A percentile compares a stretch with the other conserved stretches of the same genome.
Evolutionary conservation across 2,329 filamentous ascomycete species (phyloP).

Genomic region (Monosporascus sp.): DNA sequence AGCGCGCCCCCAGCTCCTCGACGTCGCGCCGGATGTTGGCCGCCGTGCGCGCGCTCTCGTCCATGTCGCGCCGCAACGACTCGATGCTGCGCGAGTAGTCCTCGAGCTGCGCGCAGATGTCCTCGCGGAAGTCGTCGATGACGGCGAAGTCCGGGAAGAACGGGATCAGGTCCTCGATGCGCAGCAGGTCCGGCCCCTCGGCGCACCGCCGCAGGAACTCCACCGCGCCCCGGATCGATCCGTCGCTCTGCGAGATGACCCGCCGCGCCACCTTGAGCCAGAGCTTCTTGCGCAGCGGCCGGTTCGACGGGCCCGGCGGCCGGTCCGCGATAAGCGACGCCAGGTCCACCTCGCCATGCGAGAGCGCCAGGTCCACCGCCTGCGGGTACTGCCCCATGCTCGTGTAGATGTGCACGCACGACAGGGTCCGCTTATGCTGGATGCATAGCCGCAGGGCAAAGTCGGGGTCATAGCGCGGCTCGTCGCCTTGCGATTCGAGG

Average conservation of each 20-base stretch:
- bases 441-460: conserved; percentile 96
- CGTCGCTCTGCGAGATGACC: conserved; percentile 79
- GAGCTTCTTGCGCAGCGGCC: conserved; percentile 80
- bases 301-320: conserved; percentile 60
- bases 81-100: conserved; percentile 93
- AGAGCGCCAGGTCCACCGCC: conserved; percentile 86
- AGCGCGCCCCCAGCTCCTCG: conserved; percentile 75
- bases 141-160: conserved; percentile 99
- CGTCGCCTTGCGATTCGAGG: conserved; percentile 81
- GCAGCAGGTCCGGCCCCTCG: conserved; percentile 59
- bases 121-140: conserved; percentile 98
- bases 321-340: conserved; percentile 86
- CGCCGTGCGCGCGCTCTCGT: conserved; percentile 83
- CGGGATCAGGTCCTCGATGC: conserved; percentile 93
- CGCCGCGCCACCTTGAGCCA: conserved; percentile 95
- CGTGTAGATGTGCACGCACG: conserved; percentile 95
- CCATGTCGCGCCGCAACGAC: conserved; percentile 85
- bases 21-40: conserved; percentile 89
- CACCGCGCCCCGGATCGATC: conserved; percentile 81
- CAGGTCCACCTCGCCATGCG: conserved; percentile 84
- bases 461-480: conserved; percentile 86
- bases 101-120: conserved; percentile 90
- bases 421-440: conserved; percentile 85
- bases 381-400: conserved; percentile 93
- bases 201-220: conserved; percentile 82